phyloP scores from a whole-genome alignment of 1,139 yeast species.

The Suhomyces coccinellae region DNA sequence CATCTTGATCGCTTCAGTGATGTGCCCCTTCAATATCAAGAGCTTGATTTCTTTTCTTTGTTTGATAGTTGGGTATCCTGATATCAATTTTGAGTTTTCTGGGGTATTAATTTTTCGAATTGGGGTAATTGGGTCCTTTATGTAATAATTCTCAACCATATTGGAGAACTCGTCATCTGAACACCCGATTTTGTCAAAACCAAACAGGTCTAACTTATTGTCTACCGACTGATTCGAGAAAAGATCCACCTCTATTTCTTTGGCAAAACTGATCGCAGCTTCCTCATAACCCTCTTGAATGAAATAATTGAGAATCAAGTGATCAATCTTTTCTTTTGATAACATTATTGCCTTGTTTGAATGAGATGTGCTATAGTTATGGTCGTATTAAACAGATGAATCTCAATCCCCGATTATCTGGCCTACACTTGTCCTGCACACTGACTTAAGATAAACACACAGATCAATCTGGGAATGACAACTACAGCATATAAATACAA shows the following conservation, averaged over 20 bases:
- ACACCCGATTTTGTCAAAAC: conserved; percentile 5
- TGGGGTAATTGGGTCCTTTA: neutral
- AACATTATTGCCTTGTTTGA: conserved; percentile 1
- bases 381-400: too few species aligned
- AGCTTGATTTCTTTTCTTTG: conserved; percentile 50
- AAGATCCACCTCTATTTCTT: conserved; percentile 29
- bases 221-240: conserved; percentile 1
- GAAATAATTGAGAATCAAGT: conserved; percentile 52
- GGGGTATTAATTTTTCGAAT: conserved; percentile 5
- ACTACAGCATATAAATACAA: too few species aligned
- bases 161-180: conserved; percentile 19
- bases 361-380: neutral
- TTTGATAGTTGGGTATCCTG: conserved; percentile 50
- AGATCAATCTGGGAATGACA: too few species aligned
- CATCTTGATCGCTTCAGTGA: conserved; percentile 47
- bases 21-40: conserved; percentile 50
- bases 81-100: conserved; percentile 14
- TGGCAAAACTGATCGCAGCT: conserved; percentile 52
- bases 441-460: too few species aligned
- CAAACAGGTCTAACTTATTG: conserved; percentile 6
- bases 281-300: conserved; percentile 59
- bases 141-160: conserved; percentile 19
- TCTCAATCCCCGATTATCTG: too few species aligned
- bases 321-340: conserved; percentile 41
- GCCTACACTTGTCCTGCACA: too few species aligned